These are phyloP conservation scores for Escovopsis weberi DNA, from an alignment of 2,329 filamentous ascomycete species.

Conservation along the genomic window DNA sequence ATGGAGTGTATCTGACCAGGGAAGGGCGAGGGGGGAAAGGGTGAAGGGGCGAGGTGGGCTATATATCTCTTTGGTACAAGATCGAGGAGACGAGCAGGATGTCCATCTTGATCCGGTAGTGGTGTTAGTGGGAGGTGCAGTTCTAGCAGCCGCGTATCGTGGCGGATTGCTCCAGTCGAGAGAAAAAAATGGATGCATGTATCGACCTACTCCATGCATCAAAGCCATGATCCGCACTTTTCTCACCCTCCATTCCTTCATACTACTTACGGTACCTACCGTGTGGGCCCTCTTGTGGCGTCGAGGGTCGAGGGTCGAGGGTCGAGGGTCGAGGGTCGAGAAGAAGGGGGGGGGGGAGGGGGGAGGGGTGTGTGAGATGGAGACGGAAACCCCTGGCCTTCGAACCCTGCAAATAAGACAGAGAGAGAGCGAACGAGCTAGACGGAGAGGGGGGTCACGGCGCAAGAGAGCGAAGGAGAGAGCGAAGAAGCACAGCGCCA, in stretches of 20 bases:
- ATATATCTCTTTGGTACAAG: not conserved
- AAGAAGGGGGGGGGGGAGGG: not conserved
- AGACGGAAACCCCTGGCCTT: constrained; percentile 5
- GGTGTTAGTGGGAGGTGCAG: constrained; percentile 2
- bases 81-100: constrained; percentile 4
- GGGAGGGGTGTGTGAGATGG: not conserved
- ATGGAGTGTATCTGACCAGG: not conserved
- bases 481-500: not conserved
- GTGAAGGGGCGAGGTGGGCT: constrained; percentile 3
- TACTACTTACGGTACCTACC: not conserved
- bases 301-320: too few relatives aligned
- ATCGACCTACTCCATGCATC: too few relatives aligned
- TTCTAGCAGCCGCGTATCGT: constrained; percentile 6
- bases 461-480: constrained; percentile 4
- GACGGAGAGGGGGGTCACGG: not conserved
- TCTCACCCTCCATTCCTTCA: too few relatives aligned
- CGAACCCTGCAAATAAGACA: constrained; percentile 3
- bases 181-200: too few relatives aligned
- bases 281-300: not conserved
- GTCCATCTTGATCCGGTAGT: constrained; percentile 6
- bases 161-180: constrained; percentile 1
- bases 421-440: too few relatives aligned
- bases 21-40: constrained; percentile 1
- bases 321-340: too few relatives aligned
- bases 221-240: too few relatives aligned